Conservation (phyloP, 805 yeast species). For the Metschnikowia baotianmanensis region DNA sequence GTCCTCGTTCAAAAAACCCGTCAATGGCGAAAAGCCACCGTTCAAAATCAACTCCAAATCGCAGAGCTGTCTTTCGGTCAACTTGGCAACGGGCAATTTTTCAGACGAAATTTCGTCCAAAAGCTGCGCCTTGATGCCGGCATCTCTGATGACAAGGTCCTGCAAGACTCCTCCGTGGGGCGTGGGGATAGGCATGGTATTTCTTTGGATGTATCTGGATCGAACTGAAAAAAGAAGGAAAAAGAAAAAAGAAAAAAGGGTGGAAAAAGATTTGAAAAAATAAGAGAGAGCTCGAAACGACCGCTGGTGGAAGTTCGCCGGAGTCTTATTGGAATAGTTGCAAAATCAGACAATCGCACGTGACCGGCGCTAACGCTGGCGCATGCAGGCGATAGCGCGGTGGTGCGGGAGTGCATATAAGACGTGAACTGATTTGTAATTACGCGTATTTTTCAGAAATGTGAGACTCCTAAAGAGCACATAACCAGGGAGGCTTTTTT, state of each 20-base stretch:
- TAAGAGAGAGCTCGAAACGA: neutral
- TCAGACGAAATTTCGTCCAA: constrained; percentile 54
- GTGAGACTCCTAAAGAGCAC: too few relatives aligned
- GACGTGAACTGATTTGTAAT: too few relatives aligned
- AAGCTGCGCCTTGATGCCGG: constrained; percentile 52
- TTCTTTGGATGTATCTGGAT: too few relatives aligned
- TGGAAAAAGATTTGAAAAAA: too few relatives aligned
- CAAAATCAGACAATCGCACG: constrained; percentile 24
- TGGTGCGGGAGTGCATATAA: too few relatives aligned
- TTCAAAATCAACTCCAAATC: constrained; percentile 87
- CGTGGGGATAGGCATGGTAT: constrained; percentile 53
- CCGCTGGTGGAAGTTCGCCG: neutral
- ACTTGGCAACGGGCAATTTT: constrained; percentile 47
- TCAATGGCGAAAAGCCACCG: constrained; percentile 90
- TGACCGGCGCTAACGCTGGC: constrained; percentile 10
- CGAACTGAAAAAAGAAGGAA: too few relatives aligned
- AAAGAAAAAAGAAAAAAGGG: too few relatives aligned
- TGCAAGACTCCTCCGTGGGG: constrained; percentile 94
- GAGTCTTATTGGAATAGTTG: neutral
- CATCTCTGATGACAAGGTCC: constrained; percentile 83
- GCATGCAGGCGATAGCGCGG: neutral
- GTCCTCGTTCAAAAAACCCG: constrained; percentile 61
- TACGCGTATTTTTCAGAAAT: too few relatives aligned
- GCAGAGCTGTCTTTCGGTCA: constrained; percentile 88
- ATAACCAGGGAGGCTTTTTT: too few relatives aligned